Conservation (phyloP, 2,329 filamentous ascomycete species). For the Xylariales sp. region DNA sequence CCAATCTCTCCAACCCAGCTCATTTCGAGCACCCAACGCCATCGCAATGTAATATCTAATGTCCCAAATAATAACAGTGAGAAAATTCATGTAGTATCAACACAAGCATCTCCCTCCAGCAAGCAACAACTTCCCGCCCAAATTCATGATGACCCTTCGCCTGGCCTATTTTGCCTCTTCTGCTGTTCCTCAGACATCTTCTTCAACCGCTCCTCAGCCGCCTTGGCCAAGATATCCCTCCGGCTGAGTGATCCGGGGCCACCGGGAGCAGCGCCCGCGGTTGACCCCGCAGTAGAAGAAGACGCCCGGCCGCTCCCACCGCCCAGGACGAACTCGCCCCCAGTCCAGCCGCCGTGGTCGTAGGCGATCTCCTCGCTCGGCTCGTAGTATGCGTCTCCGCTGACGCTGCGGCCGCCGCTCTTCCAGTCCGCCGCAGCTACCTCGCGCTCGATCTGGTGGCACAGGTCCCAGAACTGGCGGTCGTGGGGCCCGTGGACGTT, state of each 20-base stretch:
- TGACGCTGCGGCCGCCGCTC: conserved; percentile 61
- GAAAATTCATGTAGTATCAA: too few species aligned
- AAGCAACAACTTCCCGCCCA: too few species aligned
- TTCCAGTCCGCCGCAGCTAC: conserved; percentile 78
- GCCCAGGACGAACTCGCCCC: conserved; percentile 73
- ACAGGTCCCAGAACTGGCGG: conserved; percentile 83
- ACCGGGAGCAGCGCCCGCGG: conserved; percentile 18
- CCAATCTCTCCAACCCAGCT: too few species aligned
- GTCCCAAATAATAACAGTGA: too few species aligned
- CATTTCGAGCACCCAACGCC: too few species aligned
- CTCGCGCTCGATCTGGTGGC: conserved; percentile 80
- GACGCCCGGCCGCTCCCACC: conserved; percentile 24
- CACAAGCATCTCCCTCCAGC: too few species aligned
- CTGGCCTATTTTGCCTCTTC: background rate
- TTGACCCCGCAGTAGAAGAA: conserved; percentile 11
- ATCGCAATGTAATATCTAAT: too few species aligned
- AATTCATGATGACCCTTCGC: background rate
- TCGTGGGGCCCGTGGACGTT: conserved; percentile 87
- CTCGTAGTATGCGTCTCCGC: conserved; percentile 58
- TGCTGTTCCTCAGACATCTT: conserved; percentile 29
- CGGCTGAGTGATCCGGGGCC: conserved; percentile 58
- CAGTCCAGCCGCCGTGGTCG: conserved; percentile 73
- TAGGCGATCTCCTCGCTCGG: conserved; percentile 50
- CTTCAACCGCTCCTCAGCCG: conserved; percentile 64
- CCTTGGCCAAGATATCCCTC: conserved; percentile 70